These are phyloP conservation scores for Fusarium algeriense DNA, from an alignment of 2,329 filamentous ascomycete genomes.

Conservation along the genomic window DNA sequence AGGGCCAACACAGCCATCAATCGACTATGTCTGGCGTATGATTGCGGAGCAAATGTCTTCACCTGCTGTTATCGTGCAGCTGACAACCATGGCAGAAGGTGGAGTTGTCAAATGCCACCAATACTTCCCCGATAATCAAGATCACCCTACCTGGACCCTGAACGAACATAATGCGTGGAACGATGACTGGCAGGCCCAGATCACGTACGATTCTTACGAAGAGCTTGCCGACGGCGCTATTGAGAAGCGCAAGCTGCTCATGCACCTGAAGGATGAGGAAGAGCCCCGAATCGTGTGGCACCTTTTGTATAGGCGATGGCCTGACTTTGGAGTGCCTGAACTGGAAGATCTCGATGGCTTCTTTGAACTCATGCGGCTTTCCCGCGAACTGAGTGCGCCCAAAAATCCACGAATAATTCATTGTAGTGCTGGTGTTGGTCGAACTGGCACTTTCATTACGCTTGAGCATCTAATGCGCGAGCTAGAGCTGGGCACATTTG, in stretches of 20 bases:
- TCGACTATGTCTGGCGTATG: conserved; percentile 95
- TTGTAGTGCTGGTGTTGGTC: conserved; percentile 92
- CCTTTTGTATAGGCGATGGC: conserved; percentile 88
- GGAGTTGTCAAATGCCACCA: conserved; percentile 86
- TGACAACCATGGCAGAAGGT: conserved; percentile 88
- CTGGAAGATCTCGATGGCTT: conserved; percentile 75
- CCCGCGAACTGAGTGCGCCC: conserved; percentile 67
- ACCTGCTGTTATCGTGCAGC: conserved; percentile 89
- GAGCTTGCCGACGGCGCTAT: conserved; percentile 67
- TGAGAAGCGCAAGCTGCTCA: conserved; percentile 79
- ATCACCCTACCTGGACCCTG: conserved; percentile 66
- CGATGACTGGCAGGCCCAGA: conserved; percentile 74
- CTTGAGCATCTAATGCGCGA: conserved; percentile 92
- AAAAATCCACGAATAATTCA: conserved; percentile 80
- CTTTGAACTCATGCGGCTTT: conserved; percentile 76
- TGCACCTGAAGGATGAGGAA: conserved; percentile 63
- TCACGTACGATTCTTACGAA: conserved; percentile 75
- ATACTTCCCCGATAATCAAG: conserved; percentile 79
- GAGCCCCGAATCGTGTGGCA: conserved; percentile 78
- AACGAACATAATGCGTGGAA: conserved; percentile 74
- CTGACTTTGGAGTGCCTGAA: conserved; percentile 86
- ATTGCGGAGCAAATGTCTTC: conserved; percentile 80
- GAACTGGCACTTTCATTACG: conserved; percentile 95
- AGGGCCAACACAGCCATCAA: conserved; percentile 82
- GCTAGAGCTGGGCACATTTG: conserved; percentile 78